phyloP scores from a whole-genome alignment of 192 early-diverging fungal species.

The Oehlia diaphana region DNA sequence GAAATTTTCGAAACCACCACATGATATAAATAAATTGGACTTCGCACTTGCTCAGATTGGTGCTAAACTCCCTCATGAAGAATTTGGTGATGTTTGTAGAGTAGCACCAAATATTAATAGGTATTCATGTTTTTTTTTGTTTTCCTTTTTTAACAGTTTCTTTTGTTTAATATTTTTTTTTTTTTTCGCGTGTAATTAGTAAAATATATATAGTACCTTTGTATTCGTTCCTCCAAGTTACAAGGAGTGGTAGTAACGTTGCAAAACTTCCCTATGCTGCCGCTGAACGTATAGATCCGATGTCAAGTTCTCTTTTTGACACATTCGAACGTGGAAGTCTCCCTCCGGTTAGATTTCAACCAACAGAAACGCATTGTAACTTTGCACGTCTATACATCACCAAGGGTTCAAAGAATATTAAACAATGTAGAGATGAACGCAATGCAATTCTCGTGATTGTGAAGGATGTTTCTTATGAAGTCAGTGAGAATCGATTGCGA shows the following conservation, averaged over 20 bases:
- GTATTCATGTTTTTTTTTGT: not conserved
- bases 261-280: not conserved
- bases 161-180: not conserved
- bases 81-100: not conserved
- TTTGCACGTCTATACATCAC: not conserved
- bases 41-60: too few relatives aligned
- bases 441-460: not conserved
- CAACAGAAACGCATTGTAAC: not conserved
- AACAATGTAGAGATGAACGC: slow-evolving; percentile 1
- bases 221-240: not conserved
- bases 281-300: not conserved
- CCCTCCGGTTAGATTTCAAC: not conserved
- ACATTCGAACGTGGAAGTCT: too few relatives aligned
- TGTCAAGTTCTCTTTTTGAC: not conserved
- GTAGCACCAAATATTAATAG: not conserved
- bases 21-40: not conserved
- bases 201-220: not conserved
- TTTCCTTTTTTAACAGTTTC: not conserved
- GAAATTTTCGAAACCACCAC: not conserved
- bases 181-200: not conserved
- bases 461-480: not conserved
- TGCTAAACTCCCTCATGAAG: slow-evolving; percentile 12
- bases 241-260: not conserved
- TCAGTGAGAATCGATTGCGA: not conserved
- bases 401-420: not conserved